These are phyloP conservation scores for Thecaphora thlaspeos DNA, from an alignment of 1,284 basidiomycete genomes.

Conservation along the genomic window DNA sequence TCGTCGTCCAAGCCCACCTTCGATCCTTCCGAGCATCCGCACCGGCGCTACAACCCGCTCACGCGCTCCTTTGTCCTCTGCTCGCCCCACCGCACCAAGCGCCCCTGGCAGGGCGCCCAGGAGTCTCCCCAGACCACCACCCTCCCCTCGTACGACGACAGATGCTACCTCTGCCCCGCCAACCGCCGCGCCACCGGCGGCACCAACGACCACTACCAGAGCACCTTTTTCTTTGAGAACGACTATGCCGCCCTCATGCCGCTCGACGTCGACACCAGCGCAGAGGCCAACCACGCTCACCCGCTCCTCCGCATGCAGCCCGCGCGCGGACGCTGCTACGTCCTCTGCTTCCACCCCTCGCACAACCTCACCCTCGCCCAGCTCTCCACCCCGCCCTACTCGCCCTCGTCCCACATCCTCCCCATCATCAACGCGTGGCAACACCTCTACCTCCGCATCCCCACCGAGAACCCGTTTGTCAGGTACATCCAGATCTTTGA, in stretches of 20 bases:
- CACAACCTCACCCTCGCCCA: conserved; percentile 88
- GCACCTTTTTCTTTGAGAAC: conserved; percentile 75
- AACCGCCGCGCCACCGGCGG: conserved; percentile 77
- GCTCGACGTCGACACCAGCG: conserved; percentile 22
- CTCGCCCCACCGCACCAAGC: conserved; percentile 54
- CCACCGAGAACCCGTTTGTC: conserved; percentile 51
- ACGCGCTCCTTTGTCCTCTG: conserved; percentile 51
- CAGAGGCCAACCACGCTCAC: conserved; percentile 25
- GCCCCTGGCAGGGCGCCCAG: conserved; percentile 57
- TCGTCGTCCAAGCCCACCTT: conserved; percentile 13
- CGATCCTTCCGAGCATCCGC: conserved; percentile 51
- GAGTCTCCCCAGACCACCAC: conserved; percentile 29
- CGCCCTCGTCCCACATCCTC: conserved; percentile 65
- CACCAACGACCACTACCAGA: conserved; percentile 69
- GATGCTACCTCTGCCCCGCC: conserved; percentile 87
- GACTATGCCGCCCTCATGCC: conserved; percentile 82
- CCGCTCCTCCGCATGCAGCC: conserved; percentile 69
- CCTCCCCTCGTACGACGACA: conserved; percentile 69
- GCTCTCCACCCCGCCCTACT: conserved; percentile 61
- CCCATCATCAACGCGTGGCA: conserved; percentile 75
- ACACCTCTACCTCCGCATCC: conserved; percentile 47
- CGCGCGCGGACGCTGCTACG: conserved; percentile 81
- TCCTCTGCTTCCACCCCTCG: conserved; percentile 82
- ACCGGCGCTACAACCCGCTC: conserved; percentile 54
- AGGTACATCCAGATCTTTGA: conserved; percentile 61